Conservation (phyloP, 2,329 filamentous ascomycete genomes). For the Pseudogymnoascus sp. region DNA sequence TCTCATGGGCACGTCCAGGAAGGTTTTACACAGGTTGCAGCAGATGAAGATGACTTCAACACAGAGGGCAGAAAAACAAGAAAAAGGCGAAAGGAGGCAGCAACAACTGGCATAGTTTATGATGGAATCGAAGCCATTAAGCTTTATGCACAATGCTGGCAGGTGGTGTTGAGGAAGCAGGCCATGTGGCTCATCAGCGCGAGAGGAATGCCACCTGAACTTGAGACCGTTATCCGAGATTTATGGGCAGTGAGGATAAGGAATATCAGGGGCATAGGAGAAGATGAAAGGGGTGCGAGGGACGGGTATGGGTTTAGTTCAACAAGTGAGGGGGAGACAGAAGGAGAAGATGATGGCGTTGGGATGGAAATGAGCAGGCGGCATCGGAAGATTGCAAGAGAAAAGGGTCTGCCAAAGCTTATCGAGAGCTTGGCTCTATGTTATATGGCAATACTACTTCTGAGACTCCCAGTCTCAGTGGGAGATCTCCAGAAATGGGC, state of each 20-base stretch:
- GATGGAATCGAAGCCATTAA: conserved; percentile 63
- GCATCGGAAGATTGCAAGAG: conserved; percentile 13
- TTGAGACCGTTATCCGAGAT: conserved; percentile 75
- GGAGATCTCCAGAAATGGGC: conserved; percentile 68
- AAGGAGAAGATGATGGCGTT: conserved; percentile 20
- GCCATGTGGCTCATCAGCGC: conserved; percentile 54
- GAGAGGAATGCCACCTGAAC: conserved; percentile 60
- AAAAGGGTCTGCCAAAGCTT: conserved; percentile 52
- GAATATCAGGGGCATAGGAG: conserved; percentile 26
- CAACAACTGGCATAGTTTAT: conserved; percentile 50
- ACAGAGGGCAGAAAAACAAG: conserved; percentile 49
- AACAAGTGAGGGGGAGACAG: conserved; percentile 15
- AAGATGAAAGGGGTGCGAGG: conserved; percentile 23
- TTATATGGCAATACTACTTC: conserved; percentile 70
- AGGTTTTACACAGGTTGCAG: conserved; percentile 40
- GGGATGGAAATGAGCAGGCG: conserved; percentile 27
- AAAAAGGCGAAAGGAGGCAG: conserved; percentile 51
- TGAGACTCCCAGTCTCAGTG: conserved; percentile 70
- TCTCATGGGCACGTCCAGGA: conserved; percentile 56
- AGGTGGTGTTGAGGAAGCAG: conserved; percentile 80
- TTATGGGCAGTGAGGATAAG: conserved; percentile 63
- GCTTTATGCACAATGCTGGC: conserved; percentile 77
- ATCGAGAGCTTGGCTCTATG: conserved; percentile 71
- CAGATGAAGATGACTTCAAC: conserved; percentile 65
- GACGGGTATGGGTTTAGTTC: conserved; percentile 28